A percentile compares a stretch with the other conserved stretches of the same genome.
phyloP scores from a whole-genome alignment of 805 yeast genomes.

The Sporopachydermia lactativora region DNA sequence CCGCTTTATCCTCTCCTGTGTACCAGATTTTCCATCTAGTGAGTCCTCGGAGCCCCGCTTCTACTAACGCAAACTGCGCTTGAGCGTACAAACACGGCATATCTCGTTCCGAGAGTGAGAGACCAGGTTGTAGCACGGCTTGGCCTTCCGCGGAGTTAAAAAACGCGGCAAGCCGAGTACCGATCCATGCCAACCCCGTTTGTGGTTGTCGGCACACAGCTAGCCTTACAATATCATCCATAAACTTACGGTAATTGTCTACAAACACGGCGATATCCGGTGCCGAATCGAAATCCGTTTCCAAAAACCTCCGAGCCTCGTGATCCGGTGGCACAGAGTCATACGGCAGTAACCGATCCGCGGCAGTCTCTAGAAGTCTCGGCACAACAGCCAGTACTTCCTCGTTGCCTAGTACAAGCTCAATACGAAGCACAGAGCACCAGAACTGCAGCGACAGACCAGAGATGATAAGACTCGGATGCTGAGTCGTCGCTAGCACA shows the following conservation, averaged over 20 bases:
- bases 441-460: constrained; percentile 88
- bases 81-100: constrained; percentile 46
- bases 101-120: neutral
- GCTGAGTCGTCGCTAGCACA: constrained; percentile 68
- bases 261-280: constrained; percentile 71
- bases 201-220: constrained; percentile 77
- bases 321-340: constrained; percentile 52
- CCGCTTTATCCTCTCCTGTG: constrained; percentile 38
- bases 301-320: constrained; percentile 49
- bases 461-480: constrained; percentile 77
- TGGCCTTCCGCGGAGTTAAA: constrained; percentile 57
- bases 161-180: constrained; percentile 53
- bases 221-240: constrained; percentile 83
- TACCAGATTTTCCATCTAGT: constrained; percentile 96
- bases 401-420: constrained; percentile 18
- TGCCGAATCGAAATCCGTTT: constrained; percentile 77
- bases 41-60: constrained; percentile 82
- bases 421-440: constrained; percentile 80
- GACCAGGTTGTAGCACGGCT: constrained; percentile 29
- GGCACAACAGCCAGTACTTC: constrained; percentile 43
- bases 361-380: constrained; percentile 57
- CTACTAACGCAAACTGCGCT: constrained; percentile 75
- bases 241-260: constrained; percentile 64
- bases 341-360: constrained; percentile 66
- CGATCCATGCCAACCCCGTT: constrained; percentile 72